Percentiles rank a stretch among this genome's conserved stretches.
Conservation (phyloP, 1,139 yeast species). For the Debaryomyces subglobosus region DNA sequence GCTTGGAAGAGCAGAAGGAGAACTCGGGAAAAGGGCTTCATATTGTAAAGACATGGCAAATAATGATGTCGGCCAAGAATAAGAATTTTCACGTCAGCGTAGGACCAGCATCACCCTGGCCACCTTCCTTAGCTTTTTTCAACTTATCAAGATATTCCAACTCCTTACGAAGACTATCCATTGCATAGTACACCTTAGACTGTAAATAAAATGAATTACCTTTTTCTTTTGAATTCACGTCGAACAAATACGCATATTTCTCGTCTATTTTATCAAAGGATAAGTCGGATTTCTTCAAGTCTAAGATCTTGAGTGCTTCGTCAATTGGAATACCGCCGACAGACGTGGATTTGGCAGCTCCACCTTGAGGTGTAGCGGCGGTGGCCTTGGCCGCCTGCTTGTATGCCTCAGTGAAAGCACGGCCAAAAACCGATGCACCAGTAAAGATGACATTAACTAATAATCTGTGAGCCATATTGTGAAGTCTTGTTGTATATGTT, state of each 20-base stretch:
- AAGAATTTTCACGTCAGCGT: neutral
- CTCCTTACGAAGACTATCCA: conserved; percentile 52
- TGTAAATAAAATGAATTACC: conserved; percentile 94
- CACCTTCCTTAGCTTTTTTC: conserved; percentile 24
- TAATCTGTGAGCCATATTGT: conserved; percentile 80
- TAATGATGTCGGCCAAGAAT: too few relatives aligned
- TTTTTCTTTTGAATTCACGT: conserved; percentile 87
- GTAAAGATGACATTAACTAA: conserved; percentile 87
- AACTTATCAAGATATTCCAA: conserved; percentile 46
- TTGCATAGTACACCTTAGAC: conserved; percentile 80
- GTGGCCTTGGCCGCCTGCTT: conserved; percentile 91
- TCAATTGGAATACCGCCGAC: conserved; percentile 82
- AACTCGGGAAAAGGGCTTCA: neutral
- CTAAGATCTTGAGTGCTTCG: conserved; percentile 90
- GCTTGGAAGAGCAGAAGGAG: neutral
- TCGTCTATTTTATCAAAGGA: conserved; percentile 65
- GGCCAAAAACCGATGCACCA: conserved; percentile 94
- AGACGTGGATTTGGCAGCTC: conserved; percentile 51
- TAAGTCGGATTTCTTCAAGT: conserved; percentile 64
- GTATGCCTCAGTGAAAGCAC: conserved; percentile 96
- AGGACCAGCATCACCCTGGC: neutral
- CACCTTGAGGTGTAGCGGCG: conserved; percentile 58
- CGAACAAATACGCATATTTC: conserved; percentile 81
- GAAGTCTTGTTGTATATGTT: neutral
- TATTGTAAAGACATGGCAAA: neutral